Base-by-base conservation (phyloP, 2,329 filamentous ascomycete genomes). In the Phoma sp. region DNA sequence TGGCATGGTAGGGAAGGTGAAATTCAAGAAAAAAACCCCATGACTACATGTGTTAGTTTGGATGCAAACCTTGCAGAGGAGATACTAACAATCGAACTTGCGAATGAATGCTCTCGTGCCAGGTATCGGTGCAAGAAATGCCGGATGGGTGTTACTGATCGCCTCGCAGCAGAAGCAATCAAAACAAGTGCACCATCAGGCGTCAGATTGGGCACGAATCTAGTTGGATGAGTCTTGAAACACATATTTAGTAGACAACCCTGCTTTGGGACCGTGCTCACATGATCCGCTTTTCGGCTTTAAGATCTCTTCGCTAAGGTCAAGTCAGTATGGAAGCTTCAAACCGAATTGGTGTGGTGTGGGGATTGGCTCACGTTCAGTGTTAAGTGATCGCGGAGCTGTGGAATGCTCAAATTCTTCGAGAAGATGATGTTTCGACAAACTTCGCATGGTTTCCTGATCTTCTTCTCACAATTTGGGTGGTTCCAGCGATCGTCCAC, bases 251-350 rank as follows among this genome's bases (percentile, higher is more conserved):
- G 14, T 7, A n/a, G 14, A 4, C 15, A n/a, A n/a, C n/a, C n/a
- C n/a, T n/a, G n/a, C n/a, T n/a, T n/a, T n/a, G 30, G 12, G 15
- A 9, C n/a, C 14, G 21, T 33, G 45, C 53, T 23, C 10, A 59
- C 55, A 59, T 49, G 14, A 62, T 59, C 26, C 57, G 39, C 34
- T 59, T 61, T 29, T 64, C 55, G 12, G 61, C 59, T 15, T 49
- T 51, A 4, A 17, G 51, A 26, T 14, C 7, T 7, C 25, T 25
- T 42, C 53, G 32, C 53, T 59, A n/a, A n/a, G n/a, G n/a, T n/a
- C n/a, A n/a, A n/a, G n/a, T n/a, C n/a, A n/a, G n/a, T n/a, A n/a
- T n/a, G n/a, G n/a, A n/a, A n/a, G n/a, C n/a, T n/a, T n/a, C n/a
- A n/a, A n/a, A n/a, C n/a, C n/a, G n/a, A n/a, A n/a, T n/a, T n/a